These are phyloP conservation scores for Musa schizocarpa DNA, from an alignment of 176 grass and related monocot genomes.

Conservation along the genomic window DNA sequence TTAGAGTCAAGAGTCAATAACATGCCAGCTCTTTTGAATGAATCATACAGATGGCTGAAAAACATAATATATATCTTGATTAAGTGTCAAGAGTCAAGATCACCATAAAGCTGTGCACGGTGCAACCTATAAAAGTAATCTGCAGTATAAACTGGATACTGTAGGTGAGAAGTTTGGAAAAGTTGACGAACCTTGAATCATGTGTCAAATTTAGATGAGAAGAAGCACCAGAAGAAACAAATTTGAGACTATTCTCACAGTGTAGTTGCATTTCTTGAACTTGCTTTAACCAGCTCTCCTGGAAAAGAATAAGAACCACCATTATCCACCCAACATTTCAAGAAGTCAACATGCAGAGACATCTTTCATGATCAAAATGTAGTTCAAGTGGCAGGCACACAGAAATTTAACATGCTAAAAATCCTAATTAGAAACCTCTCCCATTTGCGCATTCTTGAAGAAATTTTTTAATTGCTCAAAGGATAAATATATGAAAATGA, in stretches of 20 bases:
- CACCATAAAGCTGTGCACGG: background rate
- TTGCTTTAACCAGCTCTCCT: slow-evolving; percentile 11
- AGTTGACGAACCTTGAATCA: slow-evolving; percentile 19
- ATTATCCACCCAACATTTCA: background rate
- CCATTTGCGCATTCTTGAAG: too few species aligned
- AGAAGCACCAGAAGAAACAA: slow-evolving; percentile 1
- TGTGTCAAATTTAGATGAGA: slow-evolving; percentile 23
- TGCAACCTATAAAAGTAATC: background rate
- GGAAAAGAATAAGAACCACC: background rate
- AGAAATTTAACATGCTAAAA: background rate
- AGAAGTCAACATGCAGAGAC: background rate
- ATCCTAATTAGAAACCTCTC: too few species aligned
- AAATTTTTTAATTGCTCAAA: too few species aligned
- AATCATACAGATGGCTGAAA: too few species aligned
- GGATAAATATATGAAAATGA: too few species aligned
- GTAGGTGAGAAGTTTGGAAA: background rate
- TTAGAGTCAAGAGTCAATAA: too few species aligned
- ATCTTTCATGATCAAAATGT: background rate
- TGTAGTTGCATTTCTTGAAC: slow-evolving; percentile 3
- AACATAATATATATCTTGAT: too few species aligned
- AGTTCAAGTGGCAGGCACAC: background rate
- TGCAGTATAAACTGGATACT: background rate
- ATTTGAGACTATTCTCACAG: slow-evolving; percentile 3
- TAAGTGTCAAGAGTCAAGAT: too few species aligned
- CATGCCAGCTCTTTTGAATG: too few species aligned